These are phyloP conservation scores for Tuber calosporum DNA, from an alignment of 495 filamentous ascomycete species.

Conservation along the genomic window DNA sequence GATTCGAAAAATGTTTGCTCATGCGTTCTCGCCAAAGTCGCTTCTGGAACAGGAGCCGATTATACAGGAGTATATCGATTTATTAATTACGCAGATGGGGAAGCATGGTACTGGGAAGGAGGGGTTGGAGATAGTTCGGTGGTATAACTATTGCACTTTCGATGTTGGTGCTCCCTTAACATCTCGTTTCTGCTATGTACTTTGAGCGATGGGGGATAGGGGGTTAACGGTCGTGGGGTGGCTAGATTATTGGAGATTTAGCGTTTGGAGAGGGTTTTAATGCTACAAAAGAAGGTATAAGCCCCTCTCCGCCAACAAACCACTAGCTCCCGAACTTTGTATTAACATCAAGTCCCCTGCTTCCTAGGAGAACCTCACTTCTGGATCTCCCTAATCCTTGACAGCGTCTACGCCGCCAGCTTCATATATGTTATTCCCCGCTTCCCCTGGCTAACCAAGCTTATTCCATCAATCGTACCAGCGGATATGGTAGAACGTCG, in stretches of 20 bases:
- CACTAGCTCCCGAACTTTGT: background rate
- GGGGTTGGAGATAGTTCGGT: slow-evolving; percentile 44
- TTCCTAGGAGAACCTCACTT: slow-evolving; percentile 9
- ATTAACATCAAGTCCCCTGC: background rate
- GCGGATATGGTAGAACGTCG: background rate
- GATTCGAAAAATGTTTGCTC: slow-evolving; percentile 45
- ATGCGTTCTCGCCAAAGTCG: slow-evolving; percentile 49
- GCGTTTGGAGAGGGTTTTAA: slow-evolving; percentile 44
- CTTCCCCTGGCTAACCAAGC: slow-evolving; percentile 9
- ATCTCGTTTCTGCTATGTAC: background rate
- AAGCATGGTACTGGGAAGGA: slow-evolving; percentile 43
- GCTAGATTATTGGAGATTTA: slow-evolving; percentile 37
- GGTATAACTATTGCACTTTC: slow-evolving; percentile 48
- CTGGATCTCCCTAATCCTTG: slow-evolving; percentile 12
- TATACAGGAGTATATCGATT: slow-evolving; percentile 47
- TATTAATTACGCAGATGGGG: slow-evolving; percentile 44
- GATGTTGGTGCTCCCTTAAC: slow-evolving; percentile 17
- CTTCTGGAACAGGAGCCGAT: slow-evolving; percentile 48
- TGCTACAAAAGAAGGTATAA: slow-evolving; percentile 36
- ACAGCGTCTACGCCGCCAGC: slow-evolving; percentile 39
- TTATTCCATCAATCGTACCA: slow-evolving; percentile 9
- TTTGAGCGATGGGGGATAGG: background rate
- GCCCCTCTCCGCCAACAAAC: slow-evolving; percentile 4
- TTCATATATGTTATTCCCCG: slow-evolving; percentile 3
- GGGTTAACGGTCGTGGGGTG: slow-evolving; percentile 26